A percentile compares a stretch with the other conserved stretches of the same genome.
Evolutionary conservation across 1,284 basidiomycete genomes (phyloP).

Genomic region (Tilletia setariae): DNA sequence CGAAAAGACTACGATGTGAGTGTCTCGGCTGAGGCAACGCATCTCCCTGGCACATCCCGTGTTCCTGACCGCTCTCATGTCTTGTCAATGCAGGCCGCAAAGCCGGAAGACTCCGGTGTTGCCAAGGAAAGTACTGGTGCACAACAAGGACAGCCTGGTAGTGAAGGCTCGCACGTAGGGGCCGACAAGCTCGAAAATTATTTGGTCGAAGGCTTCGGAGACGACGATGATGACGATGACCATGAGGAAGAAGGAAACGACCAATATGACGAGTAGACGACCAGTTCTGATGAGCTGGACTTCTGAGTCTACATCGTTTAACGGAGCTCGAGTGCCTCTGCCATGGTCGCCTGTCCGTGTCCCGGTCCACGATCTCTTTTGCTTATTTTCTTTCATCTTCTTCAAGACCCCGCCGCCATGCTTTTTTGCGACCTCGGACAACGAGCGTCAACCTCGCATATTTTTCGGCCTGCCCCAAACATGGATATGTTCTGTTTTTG

Average conservation of each 20-base stretch:
- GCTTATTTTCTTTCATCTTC: constrained; percentile 7
- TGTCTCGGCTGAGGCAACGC: not conserved
- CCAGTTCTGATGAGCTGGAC: too few relatives aligned
- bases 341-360: too few relatives aligned
- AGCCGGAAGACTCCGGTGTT: too few relatives aligned
- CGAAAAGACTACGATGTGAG: constrained; percentile 42
- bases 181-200: constrained; percentile 13
- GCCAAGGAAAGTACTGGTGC: too few relatives aligned
- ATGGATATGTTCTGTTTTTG: too few relatives aligned
- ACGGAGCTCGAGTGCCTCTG: too few relatives aligned
- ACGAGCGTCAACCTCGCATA: too few relatives aligned
- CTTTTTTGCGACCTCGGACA: not conserved
- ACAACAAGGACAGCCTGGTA: not conserved
- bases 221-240: constrained; percentile 11
- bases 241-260: not conserved
- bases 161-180: not conserved
- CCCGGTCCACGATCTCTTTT: not conserved
- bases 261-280: not conserved
- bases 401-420: not conserved
- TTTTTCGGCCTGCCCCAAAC: too few relatives aligned
- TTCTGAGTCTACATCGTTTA: not conserved
- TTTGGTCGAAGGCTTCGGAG: constrained; percentile 3
- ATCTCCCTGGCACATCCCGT: too few relatives aligned
- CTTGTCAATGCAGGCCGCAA: too few relatives aligned
- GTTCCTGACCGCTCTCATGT: too few relatives aligned